These are phyloP conservation scores for Lentinula guzmanii DNA, from an alignment of 768 basidiomycete genomes.

Conservation along the genomic window DNA sequence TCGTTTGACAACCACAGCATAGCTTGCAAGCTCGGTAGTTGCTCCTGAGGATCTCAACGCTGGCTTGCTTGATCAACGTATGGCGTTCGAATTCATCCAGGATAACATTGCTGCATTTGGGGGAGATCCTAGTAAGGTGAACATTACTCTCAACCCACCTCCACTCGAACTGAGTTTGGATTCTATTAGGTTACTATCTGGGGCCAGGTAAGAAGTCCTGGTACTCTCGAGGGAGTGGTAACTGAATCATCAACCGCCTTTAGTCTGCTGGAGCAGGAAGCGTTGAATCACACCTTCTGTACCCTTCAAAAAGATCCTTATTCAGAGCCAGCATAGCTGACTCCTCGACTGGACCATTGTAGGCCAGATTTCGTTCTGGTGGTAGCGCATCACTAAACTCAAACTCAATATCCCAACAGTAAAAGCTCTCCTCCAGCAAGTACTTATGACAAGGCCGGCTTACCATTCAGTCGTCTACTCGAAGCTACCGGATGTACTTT, in stretches of 20 bases:
- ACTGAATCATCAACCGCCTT: background rate
- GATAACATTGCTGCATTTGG: slow-evolving; percentile 64
- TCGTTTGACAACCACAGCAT: background rate
- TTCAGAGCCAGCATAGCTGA: slow-evolving; percentile 51
- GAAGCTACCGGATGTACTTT: slow-evolving; percentile 39
- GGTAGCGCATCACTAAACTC: background rate
- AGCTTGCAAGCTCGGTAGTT: slow-evolving; percentile 43
- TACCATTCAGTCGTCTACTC: slow-evolving; percentile 42
- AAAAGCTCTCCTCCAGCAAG: slow-evolving; percentile 41
- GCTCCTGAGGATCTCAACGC: slow-evolving; percentile 47
- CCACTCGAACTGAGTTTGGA: background rate
- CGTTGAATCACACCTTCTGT: slow-evolving; percentile 43
- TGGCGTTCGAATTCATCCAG: slow-evolving; percentile 54
- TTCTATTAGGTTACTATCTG: slow-evolving; percentile 43
- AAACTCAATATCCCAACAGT: slow-evolving; percentile 20
- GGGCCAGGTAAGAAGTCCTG: slow-evolving; percentile 34
- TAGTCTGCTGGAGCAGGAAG: slow-evolving; percentile 50
- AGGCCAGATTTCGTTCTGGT: slow-evolving; percentile 10
- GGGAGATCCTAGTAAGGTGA: slow-evolving; percentile 52
- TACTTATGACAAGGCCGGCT: slow-evolving; percentile 45
- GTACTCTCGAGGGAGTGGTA: too few relatives aligned
- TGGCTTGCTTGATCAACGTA: slow-evolving; percentile 55
- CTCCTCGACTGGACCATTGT: slow-evolving; percentile 52
- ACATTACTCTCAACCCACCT: too few relatives aligned
- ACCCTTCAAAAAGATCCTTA: slow-evolving; percentile 25